Base-by-base conservation (phyloP, 2,329 filamentous ascomycete genomes). In the Thelonectria olida region DNA sequence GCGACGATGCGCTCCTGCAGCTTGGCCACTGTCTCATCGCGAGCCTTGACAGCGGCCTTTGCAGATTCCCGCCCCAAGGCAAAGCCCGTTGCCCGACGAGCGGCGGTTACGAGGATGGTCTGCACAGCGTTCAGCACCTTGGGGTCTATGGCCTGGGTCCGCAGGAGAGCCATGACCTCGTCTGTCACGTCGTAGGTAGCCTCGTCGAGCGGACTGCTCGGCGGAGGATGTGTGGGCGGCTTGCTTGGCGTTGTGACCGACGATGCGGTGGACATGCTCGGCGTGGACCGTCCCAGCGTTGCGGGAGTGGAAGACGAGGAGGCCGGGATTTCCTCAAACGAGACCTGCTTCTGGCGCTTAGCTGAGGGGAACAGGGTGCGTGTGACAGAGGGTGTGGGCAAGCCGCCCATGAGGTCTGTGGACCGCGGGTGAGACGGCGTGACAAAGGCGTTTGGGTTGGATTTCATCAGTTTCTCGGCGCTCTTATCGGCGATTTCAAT, bases 61-160 rank as follows among this genome's bases (percentile, higher is more conserved):
- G 85, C 83, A 7, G 90, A 84, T 61, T 95, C 90, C 2, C 91
- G 81, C 1, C 90, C 90, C 63, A 84, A 84, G 38, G 82, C 80
- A 19, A 91, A 81, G 0, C 91, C 91, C 68, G 84, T 85, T 0
- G 83, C 81, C 52, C 82, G 83, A 52, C 88, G 76, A 15, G 86
- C 84, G 65, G 91, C 82, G 44, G 78, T 84, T 34, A 82, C 80
- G 28, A 92, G 78, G 7, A 85, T 67, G 22, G 66, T 61, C 1
- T 75, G 73, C 2, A 90, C 73, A 20, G 72, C 75, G 2, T 66
- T 59, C 5, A 79, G 74, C 1, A 79, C 76, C 0, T 69, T 60
- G 2, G 74, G 69, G 20, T 79, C 75, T 15, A 88, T 64, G 8
- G 75, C 69, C 56, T 82, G 77, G 41, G 74, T 76, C 13, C 74